phyloP scores from a whole-genome alignment of 1,284 basidiomycete species.

The Naganishia sp. region DNA sequence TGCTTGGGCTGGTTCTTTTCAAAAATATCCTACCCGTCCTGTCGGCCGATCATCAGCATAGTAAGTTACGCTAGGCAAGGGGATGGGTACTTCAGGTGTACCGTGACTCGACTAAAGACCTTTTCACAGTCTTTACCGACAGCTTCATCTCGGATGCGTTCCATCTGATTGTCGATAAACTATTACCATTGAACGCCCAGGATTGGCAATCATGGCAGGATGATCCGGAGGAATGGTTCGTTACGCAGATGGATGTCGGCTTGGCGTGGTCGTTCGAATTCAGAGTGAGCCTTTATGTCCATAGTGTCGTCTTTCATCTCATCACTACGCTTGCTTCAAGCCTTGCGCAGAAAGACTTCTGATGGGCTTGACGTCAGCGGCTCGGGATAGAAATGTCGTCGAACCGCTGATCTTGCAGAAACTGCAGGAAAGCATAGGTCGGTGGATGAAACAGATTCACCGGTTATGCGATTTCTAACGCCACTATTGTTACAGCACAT shows the following conservation, averaged over 20 bases:
- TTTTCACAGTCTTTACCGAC: slow-evolving; percentile 64
- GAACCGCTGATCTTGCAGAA: slow-evolving; percentile 67
- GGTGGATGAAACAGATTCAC: slow-evolving; percentile 11
- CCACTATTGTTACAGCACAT: neutral
- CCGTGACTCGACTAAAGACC: neutral
- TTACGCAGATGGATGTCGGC: slow-evolving; percentile 73
- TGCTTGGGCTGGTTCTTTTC: slow-evolving; percentile 84
- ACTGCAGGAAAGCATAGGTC: slow-evolving; percentile 63
- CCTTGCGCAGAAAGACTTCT: slow-evolving; percentile 85
- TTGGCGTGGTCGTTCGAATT: slow-evolving; percentile 88
- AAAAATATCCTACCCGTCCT: slow-evolving; percentile 63
- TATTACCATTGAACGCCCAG: slow-evolving; percentile 74
- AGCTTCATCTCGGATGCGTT: slow-evolving; percentile 78
- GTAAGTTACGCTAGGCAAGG: slow-evolving; percentile 38
- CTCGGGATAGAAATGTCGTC: slow-evolving; percentile 62
- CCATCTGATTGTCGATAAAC: slow-evolving; percentile 71
- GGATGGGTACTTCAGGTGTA: neutral
- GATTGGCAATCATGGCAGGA: slow-evolving; percentile 77
- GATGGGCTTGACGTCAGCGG: slow-evolving; percentile 65
- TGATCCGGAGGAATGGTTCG: slow-evolving; percentile 88
- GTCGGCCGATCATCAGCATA: slow-evolving; percentile 46
- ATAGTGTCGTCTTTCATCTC: slow-evolving; percentile 24
- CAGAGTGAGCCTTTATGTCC: slow-evolving; percentile 60
- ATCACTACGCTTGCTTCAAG: slow-evolving; percentile 45
- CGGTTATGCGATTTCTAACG: neutral